Base-by-base conservation (phyloP, 352 stramenopile species). In the Globisporangium solare region DNA sequence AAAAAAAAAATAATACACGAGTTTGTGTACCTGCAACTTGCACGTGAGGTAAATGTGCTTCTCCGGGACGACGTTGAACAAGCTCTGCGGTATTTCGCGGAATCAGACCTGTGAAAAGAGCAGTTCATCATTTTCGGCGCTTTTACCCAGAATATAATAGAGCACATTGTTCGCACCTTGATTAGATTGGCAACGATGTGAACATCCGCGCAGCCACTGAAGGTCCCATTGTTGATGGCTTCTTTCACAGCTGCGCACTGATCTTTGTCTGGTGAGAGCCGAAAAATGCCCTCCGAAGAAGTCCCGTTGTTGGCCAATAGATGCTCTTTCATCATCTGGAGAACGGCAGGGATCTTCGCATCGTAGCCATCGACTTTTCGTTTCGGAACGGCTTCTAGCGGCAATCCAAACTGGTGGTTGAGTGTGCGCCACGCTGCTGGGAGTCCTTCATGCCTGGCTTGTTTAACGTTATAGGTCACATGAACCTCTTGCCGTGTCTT, bases 151-250 rank as follows among this genome's bases (percentile, higher is more conserved):
- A 47, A 39, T 20, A 17, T 41, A 10, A 27, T 46, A 31, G 31
- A 18, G 20, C 14, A 17, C 4, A 7, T 50, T 22, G 18, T 27
- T 27, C 45, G n/a, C 49, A 77, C 76, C 70, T 95, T 95, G 70
- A 95, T 92, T 21, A 95, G 68, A 20, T 86, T 92, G 4, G 85
- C 79, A 20, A 92, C 66, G 31, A 93, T 83, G 60, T 95, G 78
- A 3, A 91, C 72, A 55, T 95, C 81, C 3, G 58, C 58, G 64
- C 79, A 90, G 24, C 71, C 73, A 12, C 58, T 68, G 31, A 86
- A 90, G 1, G 61, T 70, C 0, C 81, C 83, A 24, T 83, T 67
- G 60, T 94, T 91, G 52, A 94, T 88, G 14, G 76, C 56, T 14
- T 71, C 56, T 51, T 94, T 94, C 10, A 82, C 73, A 17, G 55